A percentile compares a stretch with the other conserved stretches of the same genome.
phyloP scores from a whole-genome alignment of 176 grass and related monocot genomes.

The Carex myosuroides region DNA sequence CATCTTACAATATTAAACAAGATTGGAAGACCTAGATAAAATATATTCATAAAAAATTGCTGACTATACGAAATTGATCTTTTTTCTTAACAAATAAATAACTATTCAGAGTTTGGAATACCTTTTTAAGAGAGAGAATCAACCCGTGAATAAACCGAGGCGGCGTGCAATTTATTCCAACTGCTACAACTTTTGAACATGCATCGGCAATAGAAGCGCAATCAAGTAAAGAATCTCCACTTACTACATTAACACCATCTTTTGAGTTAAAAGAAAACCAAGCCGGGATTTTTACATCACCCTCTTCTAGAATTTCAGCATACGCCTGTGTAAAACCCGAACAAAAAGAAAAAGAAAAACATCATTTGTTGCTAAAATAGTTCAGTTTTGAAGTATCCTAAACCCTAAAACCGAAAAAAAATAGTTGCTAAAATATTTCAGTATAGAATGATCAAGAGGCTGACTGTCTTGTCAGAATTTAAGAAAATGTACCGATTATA shows the following conservation, averaged over 20 bases:
- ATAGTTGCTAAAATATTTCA: not conserved
- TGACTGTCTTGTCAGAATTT: not conserved
- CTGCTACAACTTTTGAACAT: conserved; percentile 56
- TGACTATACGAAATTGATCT: conserved; percentile 21
- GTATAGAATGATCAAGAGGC: not conserved
- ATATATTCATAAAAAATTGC: not conserved
- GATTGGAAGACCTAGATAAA: not conserved
- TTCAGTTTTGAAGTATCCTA: not conserved
- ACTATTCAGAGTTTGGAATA: conserved; percentile 16
- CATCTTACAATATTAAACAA: not conserved
- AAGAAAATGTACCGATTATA: no score
- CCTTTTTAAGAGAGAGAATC: conserved; percentile 68
- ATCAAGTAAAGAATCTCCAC: conserved; percentile 67
- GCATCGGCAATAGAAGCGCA: conserved; percentile 65
- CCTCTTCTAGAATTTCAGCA: conserved; percentile 78
- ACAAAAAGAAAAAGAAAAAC: not conserved
- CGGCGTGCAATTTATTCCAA: conserved; percentile 97
- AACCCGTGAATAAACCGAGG: conserved; percentile 87
- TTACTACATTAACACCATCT: conserved; percentile 77
- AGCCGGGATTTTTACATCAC: conserved; percentile 64
- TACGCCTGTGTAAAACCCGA: conserved; percentile 54
- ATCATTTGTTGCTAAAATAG: not conserved
- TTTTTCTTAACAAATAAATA: not conserved
- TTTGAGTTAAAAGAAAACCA: conserved; percentile 98
- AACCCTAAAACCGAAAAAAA: no score